Conservation (phyloP, 2,329 filamentous ascomycete genomes). For the Pseudogymnoascus sp. region DNA sequence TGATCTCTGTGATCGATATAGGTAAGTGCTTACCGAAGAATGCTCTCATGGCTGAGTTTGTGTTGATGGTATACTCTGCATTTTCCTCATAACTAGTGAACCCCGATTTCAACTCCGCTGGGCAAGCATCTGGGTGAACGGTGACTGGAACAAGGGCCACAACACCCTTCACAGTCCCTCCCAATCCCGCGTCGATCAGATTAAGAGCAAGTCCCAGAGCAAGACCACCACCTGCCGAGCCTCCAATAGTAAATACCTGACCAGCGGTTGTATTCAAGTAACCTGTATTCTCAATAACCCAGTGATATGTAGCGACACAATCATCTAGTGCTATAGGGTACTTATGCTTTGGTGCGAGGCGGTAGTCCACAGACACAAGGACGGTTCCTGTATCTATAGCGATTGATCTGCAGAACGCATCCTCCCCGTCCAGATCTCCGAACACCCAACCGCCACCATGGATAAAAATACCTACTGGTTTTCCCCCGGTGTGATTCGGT, state of each 20-base stretch:
- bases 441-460: too few relatives aligned
- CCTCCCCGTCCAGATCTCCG: slow-evolving; percentile 24
- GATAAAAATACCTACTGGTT: slow-evolving; percentile 27
- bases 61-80: too few relatives aligned
- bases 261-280: slow-evolving; percentile 10
- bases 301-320: slow-evolving; percentile 27
- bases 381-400: slow-evolving; percentile 24
- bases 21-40: too few relatives aligned
- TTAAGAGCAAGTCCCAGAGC: slow-evolving; percentile 31
- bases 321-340: slow-evolving; percentile 30
- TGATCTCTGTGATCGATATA: too few relatives aligned
- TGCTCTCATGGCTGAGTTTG: too few relatives aligned
- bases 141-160: slow-evolving; percentile 31
- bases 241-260: slow-evolving; percentile 29
- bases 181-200: slow-evolving; percentile 30
- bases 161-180: slow-evolving; percentile 30
- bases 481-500: slow-evolving; percentile 23
- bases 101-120: slow-evolving; percentile 26
- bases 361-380: slow-evolving; percentile 30
- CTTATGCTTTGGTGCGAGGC: slow-evolving; percentile 28
- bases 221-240: slow-evolving; percentile 32
- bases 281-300: slow-evolving; percentile 23
- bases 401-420: slow-evolving; percentile 23
- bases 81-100: slow-evolving; percentile 20
- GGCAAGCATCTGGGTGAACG: slow-evolving; percentile 30